A percentile compares a stretch with the other conserved stretches of the same genome.
phyloP scores from a whole-genome alignment of 1,284 basidiomycete species.

The Cystobasidium pallidum region DNA sequence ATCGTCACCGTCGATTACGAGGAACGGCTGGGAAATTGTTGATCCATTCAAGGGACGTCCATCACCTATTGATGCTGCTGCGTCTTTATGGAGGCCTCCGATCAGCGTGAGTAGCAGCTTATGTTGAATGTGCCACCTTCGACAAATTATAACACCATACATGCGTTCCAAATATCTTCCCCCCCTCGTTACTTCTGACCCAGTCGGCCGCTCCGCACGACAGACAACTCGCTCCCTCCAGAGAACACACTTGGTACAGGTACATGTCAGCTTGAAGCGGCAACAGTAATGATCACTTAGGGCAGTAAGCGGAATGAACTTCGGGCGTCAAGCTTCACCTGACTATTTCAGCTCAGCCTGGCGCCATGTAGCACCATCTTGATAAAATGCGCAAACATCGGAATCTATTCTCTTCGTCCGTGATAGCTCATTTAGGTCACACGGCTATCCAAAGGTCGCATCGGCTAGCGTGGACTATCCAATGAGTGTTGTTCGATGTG shows the following conservation, averaged over 20 bases:
- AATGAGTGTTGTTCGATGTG: too few relatives aligned
- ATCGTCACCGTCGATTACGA: background rate
- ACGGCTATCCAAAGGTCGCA: too few relatives aligned
- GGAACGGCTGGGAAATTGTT: background rate
- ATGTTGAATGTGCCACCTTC: too few relatives aligned
- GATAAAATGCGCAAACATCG: too few relatives aligned
- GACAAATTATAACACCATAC: background rate
- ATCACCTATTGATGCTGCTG: slow-evolving; percentile 1
- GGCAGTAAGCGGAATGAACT: too few relatives aligned
- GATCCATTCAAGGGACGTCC: background rate
- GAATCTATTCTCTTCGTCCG: too few relatives aligned
- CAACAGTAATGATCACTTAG: background rate
- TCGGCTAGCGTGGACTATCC: too few relatives aligned
- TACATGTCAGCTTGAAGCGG: background rate
- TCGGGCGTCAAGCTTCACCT: too few relatives aligned
- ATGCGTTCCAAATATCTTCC: background rate
- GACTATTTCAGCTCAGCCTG: too few relatives aligned
- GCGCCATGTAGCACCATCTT: too few relatives aligned
- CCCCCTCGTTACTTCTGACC: background rate
- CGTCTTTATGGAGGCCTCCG: background rate
- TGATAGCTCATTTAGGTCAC: too few relatives aligned
- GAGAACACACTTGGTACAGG: background rate
- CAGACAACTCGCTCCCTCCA: slow-evolving; percentile 1
- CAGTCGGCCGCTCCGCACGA: slow-evolving; percentile 10
- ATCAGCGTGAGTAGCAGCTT: background rate